These are phyloP conservation scores for Coriolopsis trogii DNA, from an alignment of 1,284 basidiomycete species.

Conservation along the genomic window DNA sequence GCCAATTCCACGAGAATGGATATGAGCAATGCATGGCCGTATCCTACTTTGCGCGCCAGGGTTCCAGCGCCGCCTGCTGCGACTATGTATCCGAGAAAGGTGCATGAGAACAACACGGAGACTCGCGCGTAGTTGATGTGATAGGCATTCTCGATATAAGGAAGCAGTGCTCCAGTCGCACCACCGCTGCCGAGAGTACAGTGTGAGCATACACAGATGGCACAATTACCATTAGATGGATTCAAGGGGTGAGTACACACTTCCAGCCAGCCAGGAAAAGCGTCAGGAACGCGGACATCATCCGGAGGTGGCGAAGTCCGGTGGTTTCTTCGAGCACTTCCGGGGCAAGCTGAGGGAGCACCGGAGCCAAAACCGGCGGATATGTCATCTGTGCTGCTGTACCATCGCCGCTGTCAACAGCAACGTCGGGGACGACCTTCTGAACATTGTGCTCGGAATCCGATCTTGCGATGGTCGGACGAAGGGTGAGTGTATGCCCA, in stretches of 20 bases:
- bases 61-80: conserved; percentile 31
- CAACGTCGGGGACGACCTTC: too few species aligned
- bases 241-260: conserved; percentile 8
- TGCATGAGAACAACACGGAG: conserved; percentile 33
- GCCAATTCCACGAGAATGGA: conserved; percentile 31
- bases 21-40: conserved; percentile 32
- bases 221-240: background rate
- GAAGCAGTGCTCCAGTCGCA: conserved; percentile 34
- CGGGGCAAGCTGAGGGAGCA: too few species aligned
- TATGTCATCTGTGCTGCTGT: too few species aligned
- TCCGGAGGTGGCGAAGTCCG: conserved; percentile 22
- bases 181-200: too few species aligned
- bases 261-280: conserved; percentile 36
- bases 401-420: too few species aligned
- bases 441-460: too few species aligned
- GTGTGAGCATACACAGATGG: background rate
- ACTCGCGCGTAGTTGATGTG: conserved; percentile 33
- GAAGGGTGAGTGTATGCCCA: too few species aligned
- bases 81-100: conserved; percentile 34
- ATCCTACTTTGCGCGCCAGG: conserved; percentile 31
- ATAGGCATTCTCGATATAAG: conserved; percentile 33
- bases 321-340: conserved; percentile 32
- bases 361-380: too few species aligned
- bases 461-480: too few species aligned
- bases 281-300: conserved; percentile 28